Evolutionary conservation across 768 basidiomycete species (phyloP), one percentile per base, ranked within the genome.

Genomic region (Podaxis pistillaris): DNA sequence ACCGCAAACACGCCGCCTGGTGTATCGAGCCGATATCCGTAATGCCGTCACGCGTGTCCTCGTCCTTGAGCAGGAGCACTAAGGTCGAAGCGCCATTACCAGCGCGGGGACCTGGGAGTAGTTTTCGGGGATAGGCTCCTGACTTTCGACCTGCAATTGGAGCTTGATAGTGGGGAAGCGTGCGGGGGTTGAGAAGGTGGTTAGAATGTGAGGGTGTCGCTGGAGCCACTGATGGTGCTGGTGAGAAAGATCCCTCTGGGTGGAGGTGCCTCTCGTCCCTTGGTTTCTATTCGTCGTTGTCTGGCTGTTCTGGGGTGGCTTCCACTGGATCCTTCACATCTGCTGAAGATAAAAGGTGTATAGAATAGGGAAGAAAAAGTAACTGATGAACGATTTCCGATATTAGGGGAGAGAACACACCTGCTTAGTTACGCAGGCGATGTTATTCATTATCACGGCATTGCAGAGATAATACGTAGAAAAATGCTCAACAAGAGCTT

Each of bases 31-130:
- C 85, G 58, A 93, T 75, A 69, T 91, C 91, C 62, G 91, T 90
- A 67, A 98, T 96, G 62, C 95, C 84, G 74, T 89, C 90, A 30
- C 98, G 96, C 50, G 90, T 81, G 66, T 93, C 86, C 67, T 94
- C 92, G 70, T 98, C 94, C 79, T 96, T 98, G 69, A 98, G 28
- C 28, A 6, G 86, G 30, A 98, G 11, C 12, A 17, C 38, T 40
- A 78, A 80, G 96, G 96, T n/a, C 96, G 85, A 47, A 94, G 88
- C 36, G 94, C 94, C 63, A 98, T 98, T 3, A 96, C 96, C 0
- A 98, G 84, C 2, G 96, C 96, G 33, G 98, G 84, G 46, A 98
- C 89, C 72, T 96, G 28, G 1, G 93, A 1, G 96, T 30, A 30
- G 28, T 30, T 30, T 30, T 30, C 28, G 6, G 28, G 4, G 5